Evolutionary conservation across 2,329 filamentous ascomycete genomes (phyloP).

Genomic region (Diatrype stigma): DNA sequence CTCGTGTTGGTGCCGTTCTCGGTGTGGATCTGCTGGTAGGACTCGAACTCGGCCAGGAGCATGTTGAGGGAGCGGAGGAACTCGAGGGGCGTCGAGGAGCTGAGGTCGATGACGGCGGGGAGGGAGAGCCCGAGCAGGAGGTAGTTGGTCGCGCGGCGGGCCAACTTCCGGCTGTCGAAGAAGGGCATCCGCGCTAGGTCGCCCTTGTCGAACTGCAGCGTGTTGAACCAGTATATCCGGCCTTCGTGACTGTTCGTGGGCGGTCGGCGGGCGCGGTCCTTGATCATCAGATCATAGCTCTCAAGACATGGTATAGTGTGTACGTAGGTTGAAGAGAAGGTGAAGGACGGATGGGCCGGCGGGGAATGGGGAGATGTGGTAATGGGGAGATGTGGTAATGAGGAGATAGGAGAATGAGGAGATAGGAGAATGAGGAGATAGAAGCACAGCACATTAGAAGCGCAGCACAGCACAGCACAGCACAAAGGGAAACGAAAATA

Average conservation of each 20-base stretch:
- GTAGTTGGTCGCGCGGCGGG: constrained; percentile 88
- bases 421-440: too few relatives aligned
- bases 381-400: too few relatives aligned
- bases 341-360: too few relatives aligned
- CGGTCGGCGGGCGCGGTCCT: too few relatives aligned
- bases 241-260: constrained; percentile 82
- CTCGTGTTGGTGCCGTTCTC: constrained; percentile 67
- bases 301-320: too few relatives aligned
- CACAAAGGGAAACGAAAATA: background rate
- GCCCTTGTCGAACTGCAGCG: constrained; percentile 79
- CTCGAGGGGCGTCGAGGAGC: constrained; percentile 72
- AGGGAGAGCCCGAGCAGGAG: constrained; percentile 89
- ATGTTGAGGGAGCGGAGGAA: constrained; percentile 84
- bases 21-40: constrained; percentile 83
- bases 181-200: constrained; percentile 81
- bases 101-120: constrained; percentile 83
- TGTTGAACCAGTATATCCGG: constrained; percentile 97
- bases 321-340: too few relatives aligned
- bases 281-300: too few relatives aligned
- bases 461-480: too few relatives aligned
- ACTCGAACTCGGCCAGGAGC: constrained; percentile 86
- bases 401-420: too few relatives aligned
- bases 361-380: too few relatives aligned
- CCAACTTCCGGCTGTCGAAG: constrained; percentile 78
- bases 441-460: too few relatives aligned